These are phyloP conservation scores for Globisporangium takayamanum DNA, from an alignment of 352 stramenopile genomes.

Conservation along the genomic window DNA sequence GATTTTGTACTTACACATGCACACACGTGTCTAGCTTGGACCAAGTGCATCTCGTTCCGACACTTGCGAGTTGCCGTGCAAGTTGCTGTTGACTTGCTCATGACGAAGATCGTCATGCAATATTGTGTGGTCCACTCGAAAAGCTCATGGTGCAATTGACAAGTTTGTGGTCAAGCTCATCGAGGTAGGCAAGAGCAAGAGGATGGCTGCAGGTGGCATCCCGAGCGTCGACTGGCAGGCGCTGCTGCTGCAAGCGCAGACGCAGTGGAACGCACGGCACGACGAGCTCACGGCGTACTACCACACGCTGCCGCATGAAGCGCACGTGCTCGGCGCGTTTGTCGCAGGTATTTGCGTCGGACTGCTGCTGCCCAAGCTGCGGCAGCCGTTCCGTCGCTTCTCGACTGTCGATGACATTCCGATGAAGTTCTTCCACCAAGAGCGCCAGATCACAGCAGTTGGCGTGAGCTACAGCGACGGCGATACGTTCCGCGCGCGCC, in stretches of 20 bases:
- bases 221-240: slow-evolving; percentile 11
- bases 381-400: slow-evolving; percentile 63
- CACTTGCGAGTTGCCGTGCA: too few relatives aligned
- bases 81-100: too few relatives aligned
- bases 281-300: slow-evolving; percentile 17
- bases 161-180: not conserved
- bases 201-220: slow-evolving; percentile 4
- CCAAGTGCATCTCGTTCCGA: too few relatives aligned
- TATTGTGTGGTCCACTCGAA: not conserved
- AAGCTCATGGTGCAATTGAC: too few relatives aligned
- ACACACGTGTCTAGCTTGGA: too few relatives aligned
- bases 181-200: not conserved
- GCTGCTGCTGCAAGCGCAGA: slow-evolving; percentile 9
- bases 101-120: not conserved
- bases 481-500: slow-evolving; percentile 76
- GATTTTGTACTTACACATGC: too few relatives aligned
- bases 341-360: slow-evolving; percentile 46
- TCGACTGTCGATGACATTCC: slow-evolving; percentile 78
- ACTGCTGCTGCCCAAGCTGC: slow-evolving; percentile 44
- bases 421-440: slow-evolving; percentile 55
- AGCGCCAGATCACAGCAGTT: slow-evolving; percentile 41
- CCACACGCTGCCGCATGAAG: slow-evolving; percentile 27
- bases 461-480: slow-evolving; percentile 68
- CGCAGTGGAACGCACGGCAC: slow-evolving; percentile 3
- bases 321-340: slow-evolving; percentile 44